Evolutionary conservation across 441 rosid species (phyloP), one percentile per base, ranked within the genome.

Genomic region (Aquilaria agallochum): DNA sequence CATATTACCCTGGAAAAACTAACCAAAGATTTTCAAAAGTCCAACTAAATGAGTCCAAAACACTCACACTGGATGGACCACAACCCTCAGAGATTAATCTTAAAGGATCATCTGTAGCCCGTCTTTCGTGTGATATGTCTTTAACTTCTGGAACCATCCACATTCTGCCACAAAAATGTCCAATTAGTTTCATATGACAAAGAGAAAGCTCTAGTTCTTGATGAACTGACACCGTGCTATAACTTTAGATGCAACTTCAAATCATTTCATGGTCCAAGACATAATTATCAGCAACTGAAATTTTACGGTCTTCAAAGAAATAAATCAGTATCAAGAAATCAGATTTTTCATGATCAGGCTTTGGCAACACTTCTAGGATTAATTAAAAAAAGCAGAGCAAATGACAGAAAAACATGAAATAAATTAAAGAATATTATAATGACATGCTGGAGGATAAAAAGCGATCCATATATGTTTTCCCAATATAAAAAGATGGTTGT

Each of bases 131-230:
- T 42, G 90, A 72, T 60, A 81, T 65, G 67, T 64, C 74, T 69
- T 72, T 78, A 50, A 70, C 81, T 55, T 93, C 97, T 31, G 98
- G 96, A 59, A 83, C 83, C 9, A 75, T 67, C 96, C 91, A 87
- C 90, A 88, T 88, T 78, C 98, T 93, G 65, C 63, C 20, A 46
- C 31, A 68, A 64, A 20, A 67, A 30, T 9, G 42, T 53, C 53
- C 47, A 61, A 68, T 63, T 53, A 75, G 60, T 31, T 58, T 51
- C 42, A 36, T 36, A 36, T 30, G 51, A 7, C 58, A 55, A 2
- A 53, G 64, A 62, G 55, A 5, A 12, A 46, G 47, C 34, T 31
- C 49, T 14, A 8, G 7, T 8, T 36, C 3, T 36, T 36, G 42
- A 36, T 36, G 7, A 36, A 36, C 42, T 36, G 42, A 36, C 0